Base-by-base conservation (phyloP, 495 filamentous ascomycete genomes). In the Xylaria castorea region DNA sequence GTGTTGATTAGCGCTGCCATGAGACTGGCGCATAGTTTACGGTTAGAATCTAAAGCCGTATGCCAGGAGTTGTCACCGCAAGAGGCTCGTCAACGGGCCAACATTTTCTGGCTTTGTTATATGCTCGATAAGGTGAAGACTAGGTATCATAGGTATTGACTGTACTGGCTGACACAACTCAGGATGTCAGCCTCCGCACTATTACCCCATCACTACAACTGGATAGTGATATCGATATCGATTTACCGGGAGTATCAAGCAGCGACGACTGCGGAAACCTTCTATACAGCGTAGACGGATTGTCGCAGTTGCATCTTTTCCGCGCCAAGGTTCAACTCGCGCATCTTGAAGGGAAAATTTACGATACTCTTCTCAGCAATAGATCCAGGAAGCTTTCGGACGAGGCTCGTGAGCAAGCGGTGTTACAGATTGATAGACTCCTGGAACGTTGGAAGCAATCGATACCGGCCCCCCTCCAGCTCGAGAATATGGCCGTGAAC, bases 81-180 rank as follows among this genome's bases (percentile, higher is more conserved):
- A 27, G 72, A 76, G 1, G 75, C 73, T 9, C 69, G 76, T 8
- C 76, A 80, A 25, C 75, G 79, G 30, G 72, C 68, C 16, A 75
- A 79, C 32, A 58, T 81, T 68, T 81, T 81, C 63, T 81, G 79
- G 79, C 71, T 81, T 57, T 75, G 76, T 38, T 81, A 80, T 62
- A 71, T 67, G 25, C 66, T 81, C 22, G 79, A 81, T 36, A 81
- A 81, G 64, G 76, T 77, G 32, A 68, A 18, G 1, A 12, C 14
- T n/a, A 9, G 9, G 3, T 20, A 22, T 25, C 20, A 3, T 22
- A 12, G 3, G 20, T 6, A 32, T 25, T 32, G 1, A 20, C 32
- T 62, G 18, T 12, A 38, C 66, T 74, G 22, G 73, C 70, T 18
- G 6, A 57, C 27, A 1, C 4, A 18, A n/a, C 42, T 5, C 30